Base-by-base conservation (phyloP, 1,284 basidiomycete genomes). In the Cryptococcus neoformans region DNA sequence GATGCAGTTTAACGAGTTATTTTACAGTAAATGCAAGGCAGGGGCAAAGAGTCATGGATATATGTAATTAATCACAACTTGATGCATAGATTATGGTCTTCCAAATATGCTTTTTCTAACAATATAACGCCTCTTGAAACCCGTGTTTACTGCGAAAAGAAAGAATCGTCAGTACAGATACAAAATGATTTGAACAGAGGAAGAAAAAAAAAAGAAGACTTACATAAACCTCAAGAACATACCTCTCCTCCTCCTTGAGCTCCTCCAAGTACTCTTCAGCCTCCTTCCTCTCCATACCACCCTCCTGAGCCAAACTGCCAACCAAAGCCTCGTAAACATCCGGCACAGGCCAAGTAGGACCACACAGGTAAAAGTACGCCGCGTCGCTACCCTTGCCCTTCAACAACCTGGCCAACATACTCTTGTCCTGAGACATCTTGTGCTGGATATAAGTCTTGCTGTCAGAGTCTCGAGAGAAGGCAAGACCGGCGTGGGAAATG, bases 401-500 rank as follows among this genome's bases (percentile, higher is more conserved):
- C 56, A 98, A 80, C 83, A 90, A 85, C 64, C 84, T 78, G 54
- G 86, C 87, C 40, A 99, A 83, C 52, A 82, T 80, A 67, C 85
- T 82, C 44, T 88, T 88, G 75, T 99, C 92, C 74, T 95, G 87
- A 57, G 86, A 81, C 89, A 99, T 99, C 83, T 92, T 94, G 82
- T 99, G 90, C 79, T 99, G 95, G 72, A 99, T 99, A 79, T 99
- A 99, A 49, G 96, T 87, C 80, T 99, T 99, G 75, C 87, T 84
- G 56, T 84, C 84, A 4, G 87, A 85, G 77, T 99, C 96, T 66
- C 96, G 88, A 47, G 95, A 98, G 83, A 99, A 99, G 28, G 96
- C 96, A 49, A 99, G 83, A 28, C 96, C 94, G 35, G 92, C 87
- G 68, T 87, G 87, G 38, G 90, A 86, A 76, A 98, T 88, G 61